These are phyloP conservation scores for Medicago lupulina DNA, from an alignment of 306 rosid genomes.

Conservation along the genomic window DNA sequence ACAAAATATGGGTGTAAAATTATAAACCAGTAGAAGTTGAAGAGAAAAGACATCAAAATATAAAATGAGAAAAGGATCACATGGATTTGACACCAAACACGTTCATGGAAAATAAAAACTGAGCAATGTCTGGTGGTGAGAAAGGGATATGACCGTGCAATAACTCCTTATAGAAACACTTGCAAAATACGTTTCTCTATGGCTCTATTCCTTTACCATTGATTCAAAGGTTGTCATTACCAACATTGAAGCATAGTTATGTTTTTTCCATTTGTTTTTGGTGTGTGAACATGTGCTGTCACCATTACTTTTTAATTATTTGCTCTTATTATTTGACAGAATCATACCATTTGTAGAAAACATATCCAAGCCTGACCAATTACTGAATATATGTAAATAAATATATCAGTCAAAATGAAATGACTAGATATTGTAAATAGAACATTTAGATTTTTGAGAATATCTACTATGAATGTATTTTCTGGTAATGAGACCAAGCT, in stretches of 20 bases:
- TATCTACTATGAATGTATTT: conserved; percentile 2
- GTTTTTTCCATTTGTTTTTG: conserved; percentile 23
- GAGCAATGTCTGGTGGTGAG: neutral
- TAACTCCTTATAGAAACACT: conserved; percentile 10
- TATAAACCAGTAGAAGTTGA: neutral
- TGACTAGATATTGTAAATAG: conserved; percentile 7
- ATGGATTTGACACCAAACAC: conserved; percentile 12
- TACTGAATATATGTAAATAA: conserved; percentile 22
- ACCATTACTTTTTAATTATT: conserved; percentile 2
- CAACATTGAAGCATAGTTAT: neutral
- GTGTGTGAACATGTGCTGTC: conserved; percentile 24
- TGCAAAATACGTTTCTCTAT: conserved; percentile 7
- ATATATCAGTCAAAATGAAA: conserved; percentile 21
- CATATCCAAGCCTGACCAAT: neutral
- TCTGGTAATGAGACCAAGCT: conserved; percentile 9
- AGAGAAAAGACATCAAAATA: neutral
- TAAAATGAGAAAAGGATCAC: conserved; percentile 8
- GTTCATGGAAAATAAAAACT: conserved; percentile 13
- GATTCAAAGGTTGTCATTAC: conserved; percentile 23
- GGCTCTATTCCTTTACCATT: conserved; percentile 12
- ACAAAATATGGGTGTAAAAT: neutral
- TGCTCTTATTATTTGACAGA: conserved; percentile 12
- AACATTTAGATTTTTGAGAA: conserved; percentile 10
- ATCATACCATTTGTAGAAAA: conserved; percentile 6
- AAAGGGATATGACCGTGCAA: conserved; percentile 12